Evolutionary conservation across 306 rosid species (phyloP), one percentile per base, ranked within the genome.

Genomic region (Medicago truncatula): DNA sequence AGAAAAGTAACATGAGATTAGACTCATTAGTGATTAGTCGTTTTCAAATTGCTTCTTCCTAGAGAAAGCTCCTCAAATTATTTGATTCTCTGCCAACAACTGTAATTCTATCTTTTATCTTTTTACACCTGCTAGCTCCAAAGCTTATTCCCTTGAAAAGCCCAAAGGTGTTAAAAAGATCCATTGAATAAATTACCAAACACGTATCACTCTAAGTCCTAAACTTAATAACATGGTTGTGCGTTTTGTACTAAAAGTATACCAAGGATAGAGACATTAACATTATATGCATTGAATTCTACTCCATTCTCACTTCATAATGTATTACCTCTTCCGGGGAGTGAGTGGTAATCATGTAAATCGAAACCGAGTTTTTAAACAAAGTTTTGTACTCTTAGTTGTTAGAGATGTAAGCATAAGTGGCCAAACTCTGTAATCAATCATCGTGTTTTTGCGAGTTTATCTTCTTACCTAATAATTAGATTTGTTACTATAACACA

Each of bases 41-140:
- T 80, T 78, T 44, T 85, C 88, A 82, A 14, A 20, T 67, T 75
- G 63, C 74, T 75, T 53, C 74, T 66, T 85, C 65, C 76, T 17
- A 68, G 75, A 77, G 38, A 67, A 43, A 58, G 20, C 16, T 77
- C 61, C 49, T 36, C 76, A 25, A 14, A 43, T 46, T 70, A 16
- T 44, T 18, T 12, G n/a, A 59, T 52, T 25, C 41, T 43, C 74
- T 66, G 70, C 73, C 50, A 41, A 44, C 65, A 36, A 36, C 75
- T 64, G 52, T 12, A 76, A 74, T 80, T 80, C 79, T 63, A 40
- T 28, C 40, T 72, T 56, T 58, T 71, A 40, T 16, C n/a, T 57
- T 57, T 56, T 58, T 13, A 43, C 23, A 40, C 23, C 40, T 1
- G 0, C 54, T 69, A 54, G 25, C 52, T 52, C 53, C 28, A 76